phyloP scores from a whole-genome alignment of 2,329 filamentous ascomycete species.

The Xylariomycetidae sp. region DNA sequence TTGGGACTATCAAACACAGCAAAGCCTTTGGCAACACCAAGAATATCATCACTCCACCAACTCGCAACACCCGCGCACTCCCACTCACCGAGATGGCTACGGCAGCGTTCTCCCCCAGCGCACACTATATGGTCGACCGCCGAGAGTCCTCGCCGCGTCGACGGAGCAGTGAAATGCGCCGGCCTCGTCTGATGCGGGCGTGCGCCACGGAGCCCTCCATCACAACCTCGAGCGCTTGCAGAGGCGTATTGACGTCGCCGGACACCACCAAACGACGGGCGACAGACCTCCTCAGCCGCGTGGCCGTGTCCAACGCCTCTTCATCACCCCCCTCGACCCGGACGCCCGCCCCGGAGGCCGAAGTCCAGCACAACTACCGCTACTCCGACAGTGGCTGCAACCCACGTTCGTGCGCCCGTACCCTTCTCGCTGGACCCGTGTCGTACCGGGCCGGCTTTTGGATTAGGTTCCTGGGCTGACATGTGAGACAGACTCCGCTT shows the following conservation, averaged over 20 bases:
- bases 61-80: too few species aligned
- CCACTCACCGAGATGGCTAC: too few species aligned
- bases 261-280: conserved; percentile 44
- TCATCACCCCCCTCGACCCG: conserved; percentile 31
- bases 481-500: conserved; percentile 37
- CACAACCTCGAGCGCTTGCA: conserved; percentile 47
- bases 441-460: too few species aligned
- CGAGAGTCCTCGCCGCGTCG: conserved; percentile 37
- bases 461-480: too few species aligned
- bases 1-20: too few species aligned
- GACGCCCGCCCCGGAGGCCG: conserved; percentile 29
- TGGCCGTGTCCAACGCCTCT: conserved; percentile 43
- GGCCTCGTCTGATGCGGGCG: conserved; percentile 49
- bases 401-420: conserved; percentile 17
- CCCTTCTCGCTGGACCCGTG: background rate
- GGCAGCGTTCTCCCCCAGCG: too few species aligned
- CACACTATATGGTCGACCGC: too few species aligned
- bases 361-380: conserved; percentile 11
- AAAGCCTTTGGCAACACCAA: too few species aligned
- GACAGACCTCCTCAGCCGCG: conserved; percentile 47
- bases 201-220: conserved; percentile 53
- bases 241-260: conserved; percentile 38
- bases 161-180: conserved; percentile 29
- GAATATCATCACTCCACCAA: too few species aligned
- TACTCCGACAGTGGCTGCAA: conserved; percentile 16